Evolutionary conservation across 2,329 filamentous ascomycete genomes (phyloP).

Genomic region (Pseudogymnoascus sp.): DNA sequence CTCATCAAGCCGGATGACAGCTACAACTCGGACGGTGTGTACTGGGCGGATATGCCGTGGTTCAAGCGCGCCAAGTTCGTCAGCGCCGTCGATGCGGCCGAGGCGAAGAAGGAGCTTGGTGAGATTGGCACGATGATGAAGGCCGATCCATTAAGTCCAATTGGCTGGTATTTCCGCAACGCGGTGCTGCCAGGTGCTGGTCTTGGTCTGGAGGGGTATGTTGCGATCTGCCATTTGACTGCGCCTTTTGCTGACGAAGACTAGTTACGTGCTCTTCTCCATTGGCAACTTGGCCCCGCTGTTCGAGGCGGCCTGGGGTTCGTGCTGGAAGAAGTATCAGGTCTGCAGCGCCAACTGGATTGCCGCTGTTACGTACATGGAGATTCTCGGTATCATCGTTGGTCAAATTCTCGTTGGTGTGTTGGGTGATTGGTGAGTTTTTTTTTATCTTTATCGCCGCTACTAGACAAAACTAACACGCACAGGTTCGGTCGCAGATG

Average conservation of each 20-base stretch:
- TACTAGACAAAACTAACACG: background rate
- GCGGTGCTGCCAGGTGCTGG: slow-evolving; percentile 89
- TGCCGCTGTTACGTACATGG: slow-evolving; percentile 77
- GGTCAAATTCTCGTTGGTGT: slow-evolving; percentile 85
- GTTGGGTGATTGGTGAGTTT: slow-evolving; percentile 55
- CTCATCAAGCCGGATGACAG: slow-evolving; percentile 83
- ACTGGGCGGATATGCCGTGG: slow-evolving; percentile 85
- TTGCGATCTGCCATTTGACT: slow-evolving; percentile 11
- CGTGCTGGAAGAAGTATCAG: slow-evolving; percentile 61
- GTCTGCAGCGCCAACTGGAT: slow-evolving; percentile 76
- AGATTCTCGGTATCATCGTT: slow-evolving; percentile 90
- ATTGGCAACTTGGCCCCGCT: slow-evolving; percentile 87
- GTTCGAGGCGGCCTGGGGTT: slow-evolving; percentile 64
- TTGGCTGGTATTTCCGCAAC: slow-evolving; percentile 83
- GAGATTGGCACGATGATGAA: slow-evolving; percentile 74
- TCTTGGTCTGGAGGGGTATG: slow-evolving; percentile 74
- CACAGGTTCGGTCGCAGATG: slow-evolving; percentile 80
- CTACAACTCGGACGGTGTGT: slow-evolving; percentile 72
- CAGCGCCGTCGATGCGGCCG: slow-evolving; percentile 59
- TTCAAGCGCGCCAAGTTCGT: slow-evolving; percentile 67
- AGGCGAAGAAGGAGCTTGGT: slow-evolving; percentile 58
- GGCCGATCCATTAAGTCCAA: slow-evolving; percentile 71
- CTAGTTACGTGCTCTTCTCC: slow-evolving; percentile 86
- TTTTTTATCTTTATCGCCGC: background rate
- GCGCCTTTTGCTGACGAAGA: background rate